Evolutionary conservation across 73 alveolate species (phyloP), one percentile per base, ranked within the genome.

Genomic region (Paramecium pentaurelia): DNA sequence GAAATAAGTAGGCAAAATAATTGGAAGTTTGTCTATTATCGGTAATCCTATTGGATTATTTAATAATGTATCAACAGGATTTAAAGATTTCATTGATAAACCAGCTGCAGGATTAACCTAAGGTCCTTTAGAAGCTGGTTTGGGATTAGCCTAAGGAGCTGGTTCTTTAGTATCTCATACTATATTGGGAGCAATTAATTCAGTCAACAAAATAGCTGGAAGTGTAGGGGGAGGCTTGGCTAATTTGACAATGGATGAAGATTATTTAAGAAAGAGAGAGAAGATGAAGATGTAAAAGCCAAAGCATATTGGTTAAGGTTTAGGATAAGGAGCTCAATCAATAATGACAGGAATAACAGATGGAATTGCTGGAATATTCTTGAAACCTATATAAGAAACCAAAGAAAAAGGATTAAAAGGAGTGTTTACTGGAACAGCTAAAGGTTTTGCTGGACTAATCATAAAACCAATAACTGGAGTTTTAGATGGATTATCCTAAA

Each of bases 91-190:
- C 4, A 16, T 87, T 42, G 32, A 30, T 25, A 87, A 87, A 37
- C 93, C 93, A 0, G 89, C 88, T 4, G 87, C 64, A 16, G 93
- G 93, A 4, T 68, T 87, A 6, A 77, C 86, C 2, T 64, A 60
- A 87, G 93, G 93, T 5, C 93, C 93, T 40, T 73, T 87, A 22
- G 93, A 87, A 40, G 93, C 88, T 22, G 93, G 93, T n/a, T 64
- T 87, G 10, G 93, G 93, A 49, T 64, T 87, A 60, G 71, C 86
- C 28, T 38, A 87, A 25, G 93, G 93, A 36, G 93, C 93, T 18
- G 18, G 77, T 11, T 87, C 93, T 7, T 60, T 87, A 40, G 77
- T 87, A 18, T 49, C 34, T 2, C 83, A 87, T 44, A 87, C 93
- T 8, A 68, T 87, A 25, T 87, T 88, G 1, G 93, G 93, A 87